Evolutionary conservation across 441 rosid genomes (phyloP).

Genomic region (Isatis lusitanica): DNA sequence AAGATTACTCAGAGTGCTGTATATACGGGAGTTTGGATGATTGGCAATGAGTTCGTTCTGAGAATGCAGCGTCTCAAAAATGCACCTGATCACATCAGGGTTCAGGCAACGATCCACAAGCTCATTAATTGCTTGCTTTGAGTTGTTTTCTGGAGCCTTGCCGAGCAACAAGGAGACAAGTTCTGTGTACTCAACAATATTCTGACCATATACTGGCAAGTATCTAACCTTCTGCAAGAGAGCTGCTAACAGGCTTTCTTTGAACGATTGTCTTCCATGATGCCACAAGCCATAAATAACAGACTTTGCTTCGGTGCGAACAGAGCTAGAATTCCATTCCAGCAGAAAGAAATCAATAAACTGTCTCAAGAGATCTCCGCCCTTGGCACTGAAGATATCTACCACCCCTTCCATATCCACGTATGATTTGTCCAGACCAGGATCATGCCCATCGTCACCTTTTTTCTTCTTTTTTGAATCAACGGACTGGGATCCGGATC

Average conservation of each 20-base stretch:
- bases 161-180: slow-evolving; percentile 87
- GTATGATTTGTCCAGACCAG: slow-evolving; percentile 83
- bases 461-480: slow-evolving; percentile 98
- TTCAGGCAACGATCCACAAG: slow-evolving; percentile 87
- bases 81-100: slow-evolving; percentile 76
- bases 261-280: slow-evolving; percentile 88
- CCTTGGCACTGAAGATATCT: slow-evolving; percentile 79
- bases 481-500: slow-evolving; percentile 63
- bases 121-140: slow-evolving; percentile 74
- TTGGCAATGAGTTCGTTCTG: slow-evolving; percentile 99
- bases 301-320: slow-evolving; percentile 89
- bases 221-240: slow-evolving; percentile 75
- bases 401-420: slow-evolving; percentile 94
- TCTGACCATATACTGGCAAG: slow-evolving; percentile 97
- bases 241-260: slow-evolving; percentile 73
- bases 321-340: slow-evolving; percentile 98
- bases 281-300: slow-evolving; percentile 98
- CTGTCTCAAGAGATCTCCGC: slow-evolving; percentile 80
- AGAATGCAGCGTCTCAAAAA: slow-evolving; percentile 91
- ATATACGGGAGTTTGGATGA: slow-evolving; percentile 99
- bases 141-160: slow-evolving; percentile 76
- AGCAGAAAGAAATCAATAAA: slow-evolving; percentile 94
- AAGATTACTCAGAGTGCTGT: slow-evolving; percentile 90
- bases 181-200: slow-evolving; percentile 95
- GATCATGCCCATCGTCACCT: slow-evolving; percentile 89